Percentiles rank a stretch among this genome's conserved stretches.
phyloP scores from a whole-genome alignment of 352 stramenopile species.

The Phytophthora brassicae region DNA sequence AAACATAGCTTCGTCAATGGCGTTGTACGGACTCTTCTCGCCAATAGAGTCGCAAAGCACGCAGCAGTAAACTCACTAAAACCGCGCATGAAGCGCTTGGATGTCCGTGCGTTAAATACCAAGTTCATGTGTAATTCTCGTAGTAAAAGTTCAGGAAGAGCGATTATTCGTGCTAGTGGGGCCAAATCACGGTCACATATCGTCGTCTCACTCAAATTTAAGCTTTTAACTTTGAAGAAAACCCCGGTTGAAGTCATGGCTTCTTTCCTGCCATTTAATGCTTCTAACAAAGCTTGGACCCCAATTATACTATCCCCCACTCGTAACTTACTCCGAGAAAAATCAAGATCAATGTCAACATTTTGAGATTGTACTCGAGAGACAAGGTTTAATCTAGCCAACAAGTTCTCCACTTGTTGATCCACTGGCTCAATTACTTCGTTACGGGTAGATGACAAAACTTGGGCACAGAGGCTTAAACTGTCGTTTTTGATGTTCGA shows the following conservation, averaged over 20 bases:
- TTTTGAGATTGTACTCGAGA: not conserved
- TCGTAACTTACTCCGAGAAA: slow-evolving; percentile 21
- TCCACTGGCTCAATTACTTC: slow-evolving; percentile 8
- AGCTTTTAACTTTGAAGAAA: slow-evolving; percentile 15
- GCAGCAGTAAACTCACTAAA: slow-evolving; percentile 32
- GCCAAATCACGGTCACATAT: slow-evolving; percentile 19
- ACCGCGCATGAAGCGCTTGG: slow-evolving; percentile 3
- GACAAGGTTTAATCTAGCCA: slow-evolving; percentile 1
- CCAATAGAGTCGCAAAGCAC: slow-evolving; percentile 27
- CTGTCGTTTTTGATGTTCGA: slow-evolving; percentile 32
- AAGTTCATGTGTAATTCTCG: slow-evolving; percentile 34
- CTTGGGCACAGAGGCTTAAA: slow-evolving; percentile 26
- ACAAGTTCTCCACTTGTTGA: slow-evolving; percentile 25
- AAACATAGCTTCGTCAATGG: slow-evolving; percentile 28
- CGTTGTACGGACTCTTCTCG: not conserved
- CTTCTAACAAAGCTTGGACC: slow-evolving; percentile 3
- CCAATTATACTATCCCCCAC: slow-evolving; percentile 5
- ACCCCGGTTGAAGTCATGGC: not conserved
- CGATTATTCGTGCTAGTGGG: slow-evolving; percentile 14
- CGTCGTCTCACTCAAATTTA: slow-evolving; percentile 21
- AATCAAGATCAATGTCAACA: slow-evolving; percentile 35
- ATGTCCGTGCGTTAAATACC: slow-evolving; percentile 8
- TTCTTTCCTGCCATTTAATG: not conserved
- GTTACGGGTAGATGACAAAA: slow-evolving; percentile 11
- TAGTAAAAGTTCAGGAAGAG: slow-evolving; percentile 1